Evolutionary conservation across 2,329 filamentous ascomycete genomes (phyloP), one percentile per base, ranked within the genome.

Genomic region (Uncinocarpus reesii): DNA sequence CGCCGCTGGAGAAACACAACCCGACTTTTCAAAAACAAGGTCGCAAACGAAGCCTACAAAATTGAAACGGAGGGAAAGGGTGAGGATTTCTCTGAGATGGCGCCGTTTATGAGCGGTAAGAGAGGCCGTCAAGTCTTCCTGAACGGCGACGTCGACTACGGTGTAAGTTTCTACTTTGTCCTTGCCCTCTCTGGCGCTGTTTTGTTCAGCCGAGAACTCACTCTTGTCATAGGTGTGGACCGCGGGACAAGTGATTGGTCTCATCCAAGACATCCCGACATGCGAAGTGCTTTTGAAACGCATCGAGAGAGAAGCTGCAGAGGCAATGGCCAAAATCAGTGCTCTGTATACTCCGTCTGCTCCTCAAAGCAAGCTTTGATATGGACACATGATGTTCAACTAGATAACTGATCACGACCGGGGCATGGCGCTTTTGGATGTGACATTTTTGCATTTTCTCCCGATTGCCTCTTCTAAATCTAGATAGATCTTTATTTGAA

Each of bases 1-100:
- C 73, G 90, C 47, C 76, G 89, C 56, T 98, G 92, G 90, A 87
- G 77, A 68, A 98, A 98, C 69, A 98, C 92, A 1, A 84, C 79
- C 40, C 76, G 92, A 10, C 69, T 96, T 58, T 98, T 84, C 71
- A 83, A 80, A 65, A 98, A 98, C 70, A 89, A 92, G 71, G 85
- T 95, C 46, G 80, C 87, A 0, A 71, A 80, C 53, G 80, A 86
- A 57, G 88, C 88, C 1, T 73, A 87, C 56, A 83, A 86, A 73
- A 76, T 95, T 51, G 92, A 98, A 74, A 75, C 72, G 58, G 84
- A 86, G 70, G 92, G 85, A 68, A 77, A 74, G 52, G 86, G 82
- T 2, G 90, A 88, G 54, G 85, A 95, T 58, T 98, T 98, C 57
- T 76, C 83, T 53, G 88, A 95, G 68, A 79, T 98, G 34, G 87